phyloP scores from a whole-genome alignment of 371 early-diverging fungal species.

The Syncephalastrum contaminatum region DNA sequence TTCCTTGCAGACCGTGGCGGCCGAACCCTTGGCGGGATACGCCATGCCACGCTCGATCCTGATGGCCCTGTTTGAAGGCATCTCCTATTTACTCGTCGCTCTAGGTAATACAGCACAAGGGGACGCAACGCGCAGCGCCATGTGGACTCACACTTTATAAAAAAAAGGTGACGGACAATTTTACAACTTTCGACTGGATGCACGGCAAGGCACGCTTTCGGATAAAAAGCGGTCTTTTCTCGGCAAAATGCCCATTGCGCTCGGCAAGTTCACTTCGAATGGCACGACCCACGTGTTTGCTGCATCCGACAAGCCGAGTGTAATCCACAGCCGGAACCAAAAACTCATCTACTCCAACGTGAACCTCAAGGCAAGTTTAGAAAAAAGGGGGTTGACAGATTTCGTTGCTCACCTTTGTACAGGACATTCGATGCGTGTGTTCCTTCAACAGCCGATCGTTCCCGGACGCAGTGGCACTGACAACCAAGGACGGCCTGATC shows the following conservation, averaged over 20 bases:
- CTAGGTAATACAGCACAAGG: slow-evolving; percentile 50
- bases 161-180: slow-evolving; percentile 78
- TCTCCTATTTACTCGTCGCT: slow-evolving; percentile 76
- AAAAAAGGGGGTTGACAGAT: neutral
- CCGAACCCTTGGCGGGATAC: slow-evolving; percentile 55
- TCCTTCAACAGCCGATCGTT: slow-evolving; percentile 64
- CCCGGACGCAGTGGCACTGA: slow-evolving; percentile 72
- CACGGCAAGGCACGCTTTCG: slow-evolving; percentile 37
- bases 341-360: slow-evolving; percentile 85
- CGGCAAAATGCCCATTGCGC: slow-evolving; percentile 75
- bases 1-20: slow-evolving; percentile 45
- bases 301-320: slow-evolving; percentile 85
- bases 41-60: slow-evolving; percentile 80
- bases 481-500: slow-evolving; percentile 60
- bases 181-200: slow-evolving; percentile 64
- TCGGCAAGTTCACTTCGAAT: slow-evolving; percentile 64
- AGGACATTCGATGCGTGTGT: slow-evolving; percentile 68
- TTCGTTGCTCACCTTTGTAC: neutral
- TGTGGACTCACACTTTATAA: neutral
- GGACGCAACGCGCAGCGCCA: neutral
- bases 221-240: slow-evolving; percentile 70
- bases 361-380: slow-evolving; percentile 65
- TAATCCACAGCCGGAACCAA: slow-evolving; percentile 72
- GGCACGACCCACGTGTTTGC: slow-evolving; percentile 78
- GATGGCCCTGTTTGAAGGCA: slow-evolving; percentile 70